These are phyloP conservation scores for Combretum micranthum DNA, from an alignment of 345 rosid genomes.

Conservation along the genomic window DNA sequence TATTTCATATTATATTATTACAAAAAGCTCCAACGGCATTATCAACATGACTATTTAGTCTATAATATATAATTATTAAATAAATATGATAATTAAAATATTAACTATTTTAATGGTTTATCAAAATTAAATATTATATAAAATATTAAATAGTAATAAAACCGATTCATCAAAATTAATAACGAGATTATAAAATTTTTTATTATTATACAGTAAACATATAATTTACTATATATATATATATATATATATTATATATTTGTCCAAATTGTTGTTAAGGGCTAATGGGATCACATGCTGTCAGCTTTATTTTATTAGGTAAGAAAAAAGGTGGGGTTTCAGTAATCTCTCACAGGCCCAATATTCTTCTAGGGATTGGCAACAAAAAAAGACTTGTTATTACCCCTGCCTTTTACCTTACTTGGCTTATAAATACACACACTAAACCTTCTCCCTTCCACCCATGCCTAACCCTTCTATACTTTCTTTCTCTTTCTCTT, in stretches of 20 bases:
- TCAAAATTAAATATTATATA: background rate
- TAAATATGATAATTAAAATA: no score
- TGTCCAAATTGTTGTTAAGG: background rate
- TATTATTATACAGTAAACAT: no score
- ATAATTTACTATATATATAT: no score
- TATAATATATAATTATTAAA: no score
- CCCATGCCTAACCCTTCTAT: background rate
- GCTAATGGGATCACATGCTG: conserved; percentile 21
- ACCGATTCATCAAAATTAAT: no score
- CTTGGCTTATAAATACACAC: background rate
- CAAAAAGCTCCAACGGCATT: no score
- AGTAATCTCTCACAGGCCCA: conserved; percentile 37
- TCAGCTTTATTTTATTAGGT: conserved; percentile 17
- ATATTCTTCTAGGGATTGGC: conserved; percentile 91
- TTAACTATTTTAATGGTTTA: no score
- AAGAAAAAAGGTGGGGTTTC: conserved; percentile 21
- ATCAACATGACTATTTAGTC: no score
- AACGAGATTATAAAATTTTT: no score
- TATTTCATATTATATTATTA: no score
- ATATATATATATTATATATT: background rate
- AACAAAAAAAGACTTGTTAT: background rate
- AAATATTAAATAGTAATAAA: conserved; percentile 6
- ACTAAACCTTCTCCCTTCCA: background rate
- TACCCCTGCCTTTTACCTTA: background rate
- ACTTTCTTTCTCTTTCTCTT: background rate